Evolutionary conservation across 2,329 filamentous ascomycete genomes (phyloP).

Genomic region (Cladobotryum mycophilum): DNA sequence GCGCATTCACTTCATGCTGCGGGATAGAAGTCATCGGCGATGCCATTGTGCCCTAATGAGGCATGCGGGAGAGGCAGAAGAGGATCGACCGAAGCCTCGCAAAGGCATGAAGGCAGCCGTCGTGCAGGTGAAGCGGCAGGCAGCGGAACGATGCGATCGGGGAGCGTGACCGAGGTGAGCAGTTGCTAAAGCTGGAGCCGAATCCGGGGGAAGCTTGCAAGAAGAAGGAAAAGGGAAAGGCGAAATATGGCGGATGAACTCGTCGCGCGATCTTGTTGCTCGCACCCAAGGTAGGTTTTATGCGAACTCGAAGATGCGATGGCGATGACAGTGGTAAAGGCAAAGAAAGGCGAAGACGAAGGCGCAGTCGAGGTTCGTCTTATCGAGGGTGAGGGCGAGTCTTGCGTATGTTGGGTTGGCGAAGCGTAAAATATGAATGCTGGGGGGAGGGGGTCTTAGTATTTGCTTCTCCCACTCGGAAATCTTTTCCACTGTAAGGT

Average conservation of each 20-base stretch:
- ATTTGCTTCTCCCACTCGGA: neutral
- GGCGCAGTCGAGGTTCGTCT: neutral
- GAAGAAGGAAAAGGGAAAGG: neutral
- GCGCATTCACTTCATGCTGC: slow-evolving; percentile 37
- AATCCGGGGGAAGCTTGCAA: no score
- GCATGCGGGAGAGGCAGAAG: neutral
- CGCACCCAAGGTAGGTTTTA: no score
- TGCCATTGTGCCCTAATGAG: slow-evolving; percentile 18
- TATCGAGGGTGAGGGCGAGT: no score
- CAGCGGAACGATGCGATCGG: neutral
- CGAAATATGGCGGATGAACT: neutral
- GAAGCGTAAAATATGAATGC: no score
- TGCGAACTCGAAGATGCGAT: neutral
- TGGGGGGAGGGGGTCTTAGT: neutral
- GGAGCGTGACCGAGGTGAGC: neutral
- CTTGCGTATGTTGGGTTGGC: no score
- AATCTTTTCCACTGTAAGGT: neutral
- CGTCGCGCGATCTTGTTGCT: no score
- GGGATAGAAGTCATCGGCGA: slow-evolving; percentile 24
- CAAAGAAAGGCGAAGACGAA: neutral
- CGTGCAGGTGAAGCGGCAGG: neutral
- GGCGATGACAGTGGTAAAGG: neutral
- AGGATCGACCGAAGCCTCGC: neutral
- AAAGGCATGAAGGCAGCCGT: slow-evolving; percentile 9
- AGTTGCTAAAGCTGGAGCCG: no score